Percentiles rank a stretch among this genome's conserved stretches.
Evolutionary conservation across 345 rosid species (phyloP).

Genomic region (Eutrema heterophyllum): DNA sequence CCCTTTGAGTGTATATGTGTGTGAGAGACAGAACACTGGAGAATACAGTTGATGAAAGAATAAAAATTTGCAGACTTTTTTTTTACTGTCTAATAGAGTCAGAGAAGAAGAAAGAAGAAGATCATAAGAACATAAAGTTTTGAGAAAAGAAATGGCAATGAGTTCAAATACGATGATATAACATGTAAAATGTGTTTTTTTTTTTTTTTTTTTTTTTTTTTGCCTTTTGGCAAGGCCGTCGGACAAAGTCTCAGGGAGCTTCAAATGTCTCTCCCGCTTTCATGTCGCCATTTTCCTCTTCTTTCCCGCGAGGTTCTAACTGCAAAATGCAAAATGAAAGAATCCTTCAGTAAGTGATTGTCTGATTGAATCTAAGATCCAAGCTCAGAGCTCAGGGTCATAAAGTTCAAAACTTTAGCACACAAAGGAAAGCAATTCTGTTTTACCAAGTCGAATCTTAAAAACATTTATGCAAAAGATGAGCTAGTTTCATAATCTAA

Average conservation of each 20-base stretch:
- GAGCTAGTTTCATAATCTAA: neutral
- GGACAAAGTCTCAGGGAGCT: slow-evolving; percentile 25
- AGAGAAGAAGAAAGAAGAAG: slow-evolving; percentile 16
- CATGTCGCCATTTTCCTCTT: neutral
- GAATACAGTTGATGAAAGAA: neutral
- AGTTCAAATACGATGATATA: slow-evolving; percentile 27
- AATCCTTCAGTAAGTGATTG: neutral
- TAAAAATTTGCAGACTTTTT: slow-evolving; percentile 7
- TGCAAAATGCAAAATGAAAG: slow-evolving; percentile 10
- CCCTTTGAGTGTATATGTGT: neutral
- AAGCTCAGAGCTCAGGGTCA: neutral
- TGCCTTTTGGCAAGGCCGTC: slow-evolving; percentile 25
- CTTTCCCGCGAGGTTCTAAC: slow-evolving; percentile 15
- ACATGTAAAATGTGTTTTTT: slow-evolving; percentile 17
- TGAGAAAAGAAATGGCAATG: slow-evolving; percentile 21
- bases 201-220: neutral
- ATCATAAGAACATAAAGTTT: slow-evolving; percentile 13
- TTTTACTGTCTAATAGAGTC: slow-evolving; percentile 22
- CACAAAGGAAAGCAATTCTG: neutral
- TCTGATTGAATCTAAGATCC: neutral
- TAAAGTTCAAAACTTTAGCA: neutral
- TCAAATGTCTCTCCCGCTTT: slow-evolving; percentile 21
- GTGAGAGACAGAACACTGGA: neutral
- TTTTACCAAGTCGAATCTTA: neutral
- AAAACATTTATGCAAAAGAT: neutral